Conservation (phyloP, 2,329 filamentous ascomycete genomes). For the Proliferodiscus dingleyae region DNA sequence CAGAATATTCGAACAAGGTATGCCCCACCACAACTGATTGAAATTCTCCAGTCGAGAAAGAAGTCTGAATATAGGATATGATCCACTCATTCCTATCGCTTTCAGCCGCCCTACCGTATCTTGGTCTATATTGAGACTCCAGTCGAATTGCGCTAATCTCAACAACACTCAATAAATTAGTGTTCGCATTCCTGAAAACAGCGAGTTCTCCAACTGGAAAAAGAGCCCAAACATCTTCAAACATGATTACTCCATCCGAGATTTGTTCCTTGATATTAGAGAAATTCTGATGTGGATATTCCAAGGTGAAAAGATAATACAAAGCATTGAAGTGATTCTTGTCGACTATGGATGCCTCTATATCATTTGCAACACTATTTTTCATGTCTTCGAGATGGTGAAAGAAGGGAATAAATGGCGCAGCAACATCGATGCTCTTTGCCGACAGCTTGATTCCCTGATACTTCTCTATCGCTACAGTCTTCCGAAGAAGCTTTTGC, state of each 20-base stretch:
- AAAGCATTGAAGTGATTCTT: slow-evolving; percentile 1
- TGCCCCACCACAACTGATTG: no score
- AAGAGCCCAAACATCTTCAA: slow-evolving; percentile 4
- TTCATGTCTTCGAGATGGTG: slow-evolving; percentile 5
- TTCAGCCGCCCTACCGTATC: no score
- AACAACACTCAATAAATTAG: no score
- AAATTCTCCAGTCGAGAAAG: no score
- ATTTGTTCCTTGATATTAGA: neutral
- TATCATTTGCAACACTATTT: neutral
- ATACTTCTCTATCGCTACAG: neutral
- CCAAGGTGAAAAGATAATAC: neutral
- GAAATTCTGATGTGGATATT: neutral
- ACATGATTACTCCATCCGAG: slow-evolving; percentile 36
- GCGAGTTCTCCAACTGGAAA: neutral
- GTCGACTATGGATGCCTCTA: neutral
- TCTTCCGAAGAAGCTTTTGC: neutral
- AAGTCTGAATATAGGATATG: no score
- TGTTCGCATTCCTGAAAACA: neutral
- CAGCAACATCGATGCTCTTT: neutral
- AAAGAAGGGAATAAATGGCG: slow-evolving; percentile 2
- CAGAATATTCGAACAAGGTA: no score
- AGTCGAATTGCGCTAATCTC: no score
- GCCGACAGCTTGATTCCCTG: neutral
- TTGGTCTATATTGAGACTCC: no score
- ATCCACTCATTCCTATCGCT: no score